Evolutionary conservation across 495 filamentous ascomycete genomes (phyloP).

Genomic region (Aspergillus diversus): DNA sequence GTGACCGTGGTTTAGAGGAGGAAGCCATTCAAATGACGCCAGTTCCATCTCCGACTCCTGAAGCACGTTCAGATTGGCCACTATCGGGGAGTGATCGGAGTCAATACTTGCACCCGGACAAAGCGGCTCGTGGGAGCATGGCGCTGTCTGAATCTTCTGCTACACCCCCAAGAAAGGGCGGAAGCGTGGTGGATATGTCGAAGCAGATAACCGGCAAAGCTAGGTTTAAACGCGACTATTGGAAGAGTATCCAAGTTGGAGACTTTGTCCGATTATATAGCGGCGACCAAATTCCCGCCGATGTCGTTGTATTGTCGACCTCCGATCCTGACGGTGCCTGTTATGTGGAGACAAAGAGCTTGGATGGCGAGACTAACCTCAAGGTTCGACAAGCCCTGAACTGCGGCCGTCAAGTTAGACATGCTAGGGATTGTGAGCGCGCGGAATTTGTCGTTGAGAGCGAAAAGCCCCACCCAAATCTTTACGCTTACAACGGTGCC

Average conservation of each 20-base stretch:
- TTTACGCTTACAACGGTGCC: conserved; percentile 90
- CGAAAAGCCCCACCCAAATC: conserved; percentile 87
- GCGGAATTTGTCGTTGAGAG: conserved; percentile 88
- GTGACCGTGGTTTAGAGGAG: conserved; percentile 55
- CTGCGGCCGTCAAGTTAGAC: conserved; percentile 79
- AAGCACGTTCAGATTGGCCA: conserved; percentile 45
- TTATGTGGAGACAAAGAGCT: conserved; percentile 96
- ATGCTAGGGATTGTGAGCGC: conserved; percentile 89
- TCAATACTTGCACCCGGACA: conserved; percentile 41
- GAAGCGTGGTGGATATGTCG: conserved; percentile 66
- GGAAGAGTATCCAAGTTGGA: conserved; percentile 95
- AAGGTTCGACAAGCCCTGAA: conserved; percentile 93
- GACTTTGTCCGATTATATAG: conserved; percentile 98
- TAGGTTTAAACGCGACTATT: conserved; percentile 86
- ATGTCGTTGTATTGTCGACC: conserved; percentile 93
- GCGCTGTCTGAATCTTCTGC: conserved; percentile 28
- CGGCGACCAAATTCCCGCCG: conserved; percentile 92
- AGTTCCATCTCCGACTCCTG: conserved; percentile 79
- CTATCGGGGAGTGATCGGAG: conserved; percentile 28
- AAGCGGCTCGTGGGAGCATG: conserved; percentile 36
- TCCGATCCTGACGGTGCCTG: conserved; percentile 94
- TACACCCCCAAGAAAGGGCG: conserved; percentile 52
- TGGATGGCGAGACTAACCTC: conserved; percentile 97
- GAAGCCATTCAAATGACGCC: conserved; percentile 90
- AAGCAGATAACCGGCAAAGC: conserved; percentile 64